Conservation (phyloP, 148 eudicot species). For the Selenicereus undatus region DNA sequence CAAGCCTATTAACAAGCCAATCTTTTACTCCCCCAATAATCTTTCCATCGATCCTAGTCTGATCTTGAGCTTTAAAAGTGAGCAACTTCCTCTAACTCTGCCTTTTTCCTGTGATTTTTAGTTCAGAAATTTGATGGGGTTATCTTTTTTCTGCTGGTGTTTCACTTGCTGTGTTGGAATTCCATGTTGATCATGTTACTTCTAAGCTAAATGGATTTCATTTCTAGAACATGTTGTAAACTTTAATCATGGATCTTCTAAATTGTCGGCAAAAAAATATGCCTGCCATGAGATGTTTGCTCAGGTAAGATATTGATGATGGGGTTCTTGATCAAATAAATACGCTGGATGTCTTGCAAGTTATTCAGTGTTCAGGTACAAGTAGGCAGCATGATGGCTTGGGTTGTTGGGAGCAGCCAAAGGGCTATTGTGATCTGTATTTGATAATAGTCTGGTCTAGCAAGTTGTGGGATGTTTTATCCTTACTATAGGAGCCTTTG, state of each 20-base stretch:
- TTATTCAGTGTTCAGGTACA: too few species aligned
- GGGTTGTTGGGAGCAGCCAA: too few species aligned
- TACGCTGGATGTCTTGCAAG: too few species aligned
- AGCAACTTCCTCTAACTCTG: constrained; percentile 15
- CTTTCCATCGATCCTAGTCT: constrained; percentile 48
- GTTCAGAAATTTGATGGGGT: neutral
- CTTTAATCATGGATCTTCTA: neutral
- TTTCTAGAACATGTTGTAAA: neutral
- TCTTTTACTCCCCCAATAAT: constrained; percentile 27
- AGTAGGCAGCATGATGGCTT: too few species aligned
- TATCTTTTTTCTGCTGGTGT: neutral
- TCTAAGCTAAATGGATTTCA: neutral
- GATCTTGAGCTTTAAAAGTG: constrained; percentile 57
- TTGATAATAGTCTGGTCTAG: too few species aligned
- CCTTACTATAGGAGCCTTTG: too few species aligned
- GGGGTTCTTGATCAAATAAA: too few species aligned
- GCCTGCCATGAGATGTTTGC: neutral
- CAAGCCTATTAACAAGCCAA: constrained; percentile 40
- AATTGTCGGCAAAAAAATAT: neutral
- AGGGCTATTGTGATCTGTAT: too few species aligned
- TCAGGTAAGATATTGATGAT: neutral
- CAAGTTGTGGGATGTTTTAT: too few species aligned
- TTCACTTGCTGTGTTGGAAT: neutral
- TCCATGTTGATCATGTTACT: too few species aligned
- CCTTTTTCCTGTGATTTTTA: neutral